Conservation (phyloP, 257 asterid species). For the Rhazya stricta region DNA sequence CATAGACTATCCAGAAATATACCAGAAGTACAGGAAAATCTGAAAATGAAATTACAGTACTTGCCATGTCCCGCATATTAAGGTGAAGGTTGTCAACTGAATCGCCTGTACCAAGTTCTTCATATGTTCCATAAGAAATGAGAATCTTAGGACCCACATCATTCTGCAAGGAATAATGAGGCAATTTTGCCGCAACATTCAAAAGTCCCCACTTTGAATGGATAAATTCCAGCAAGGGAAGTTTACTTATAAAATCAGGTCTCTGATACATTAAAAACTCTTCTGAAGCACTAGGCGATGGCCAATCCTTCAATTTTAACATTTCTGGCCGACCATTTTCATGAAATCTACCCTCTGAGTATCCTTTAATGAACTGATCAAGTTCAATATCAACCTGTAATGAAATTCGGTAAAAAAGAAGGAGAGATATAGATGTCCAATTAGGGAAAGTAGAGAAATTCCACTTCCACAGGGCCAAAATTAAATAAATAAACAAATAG, state of each 20-base stretch:
- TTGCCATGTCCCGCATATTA: conserved; percentile 92
- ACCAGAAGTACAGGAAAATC: background rate
- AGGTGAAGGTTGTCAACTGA: conserved; percentile 74
- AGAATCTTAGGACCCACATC: conserved; percentile 94
- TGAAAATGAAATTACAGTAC: conserved; percentile 8
- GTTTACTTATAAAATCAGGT: conserved; percentile 83
- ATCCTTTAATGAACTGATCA: conserved; percentile 82
- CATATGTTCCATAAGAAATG: conserved; percentile 67
- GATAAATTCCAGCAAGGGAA: conserved; percentile 90
- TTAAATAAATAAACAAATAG: background rate
- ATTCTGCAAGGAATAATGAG: conserved; percentile 94
- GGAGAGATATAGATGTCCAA: background rate
- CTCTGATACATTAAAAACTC: conserved; percentile 90
- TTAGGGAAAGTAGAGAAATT: background rate
- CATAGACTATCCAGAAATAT: background rate
- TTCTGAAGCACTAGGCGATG: conserved; percentile 88
- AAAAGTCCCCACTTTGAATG: conserved; percentile 99
- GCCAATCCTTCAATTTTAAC: conserved; percentile 96
- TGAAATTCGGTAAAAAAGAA: conserved; percentile 18
- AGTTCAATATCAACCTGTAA: conserved; percentile 73
- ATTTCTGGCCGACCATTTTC: conserved; percentile 65
- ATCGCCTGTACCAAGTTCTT: conserved; percentile 62
- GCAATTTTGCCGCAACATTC: conserved; percentile 94
- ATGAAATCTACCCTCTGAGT: conserved; percentile 67
- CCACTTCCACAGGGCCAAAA: background rate